These are phyloP conservation scores for Earliella scabrosa DNA, from an alignment of 1,284 basidiomycete genomes.

Conservation along the genomic window DNA sequence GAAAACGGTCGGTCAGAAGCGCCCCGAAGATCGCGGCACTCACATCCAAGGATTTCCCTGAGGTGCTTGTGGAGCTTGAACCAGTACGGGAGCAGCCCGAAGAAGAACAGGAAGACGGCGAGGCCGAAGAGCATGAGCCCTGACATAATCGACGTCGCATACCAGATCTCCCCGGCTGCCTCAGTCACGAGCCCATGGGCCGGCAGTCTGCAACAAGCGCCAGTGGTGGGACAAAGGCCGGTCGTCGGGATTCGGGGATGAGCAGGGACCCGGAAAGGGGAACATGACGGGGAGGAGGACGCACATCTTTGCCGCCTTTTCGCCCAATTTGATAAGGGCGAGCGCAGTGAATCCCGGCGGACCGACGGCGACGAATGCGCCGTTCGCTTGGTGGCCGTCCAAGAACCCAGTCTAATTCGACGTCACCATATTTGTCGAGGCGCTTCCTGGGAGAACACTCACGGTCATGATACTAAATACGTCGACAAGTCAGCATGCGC, in stretches of 20 bases:
- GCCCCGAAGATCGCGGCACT: constrained; percentile 20
- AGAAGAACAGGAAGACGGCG: constrained; percentile 51
- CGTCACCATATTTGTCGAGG: not conserved
- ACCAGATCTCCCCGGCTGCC: constrained; percentile 52
- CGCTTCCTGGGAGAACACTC: constrained; percentile 19
- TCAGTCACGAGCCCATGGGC: constrained; percentile 43
- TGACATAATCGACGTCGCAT: constrained; percentile 43
- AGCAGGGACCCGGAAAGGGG: constrained; percentile 4
- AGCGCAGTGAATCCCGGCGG: constrained; percentile 55
- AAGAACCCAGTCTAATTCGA: constrained; percentile 49
- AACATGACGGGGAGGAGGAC: constrained; percentile 16
- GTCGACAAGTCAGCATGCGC: constrained; percentile 8
- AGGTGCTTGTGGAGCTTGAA: constrained; percentile 54
- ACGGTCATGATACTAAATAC: constrained; percentile 47
- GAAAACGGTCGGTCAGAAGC: not conserved
- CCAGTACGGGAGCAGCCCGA: constrained; percentile 51
- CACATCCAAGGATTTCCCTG: constrained; percentile 53
- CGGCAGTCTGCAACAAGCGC: constrained; percentile 37
- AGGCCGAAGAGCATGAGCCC: constrained; percentile 49
- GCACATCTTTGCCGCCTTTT: constrained; percentile 43
- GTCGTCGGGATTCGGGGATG: constrained; percentile 3
- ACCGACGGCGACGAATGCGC: constrained; percentile 51
- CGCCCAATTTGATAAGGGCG: constrained; percentile 50
- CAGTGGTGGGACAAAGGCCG: constrained; percentile 6
- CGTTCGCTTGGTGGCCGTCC: constrained; percentile 53